Percentiles rank a stretch among this genome's conserved stretches.
These are phyloP conservation scores for Acorus calamus DNA, from an alignment of 106 monocot genomes.

Conservation along the genomic window DNA sequence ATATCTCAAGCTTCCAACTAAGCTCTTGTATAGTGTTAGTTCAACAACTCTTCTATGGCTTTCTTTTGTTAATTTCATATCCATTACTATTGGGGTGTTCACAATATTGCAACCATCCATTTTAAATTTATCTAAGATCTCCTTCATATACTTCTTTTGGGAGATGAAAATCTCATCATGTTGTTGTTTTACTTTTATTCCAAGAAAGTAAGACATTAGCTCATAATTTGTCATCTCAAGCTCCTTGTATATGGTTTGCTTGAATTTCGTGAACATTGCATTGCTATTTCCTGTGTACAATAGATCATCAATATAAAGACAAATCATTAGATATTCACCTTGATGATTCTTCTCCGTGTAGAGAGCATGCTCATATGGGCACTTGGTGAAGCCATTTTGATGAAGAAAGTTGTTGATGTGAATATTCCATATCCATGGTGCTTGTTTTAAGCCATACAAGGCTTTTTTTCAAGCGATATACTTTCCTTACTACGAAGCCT, in stretches of 20 bases:
- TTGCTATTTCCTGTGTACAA: constrained; percentile 1
- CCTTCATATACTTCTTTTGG: constrained; percentile 6
- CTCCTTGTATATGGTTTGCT: constrained; percentile 4
- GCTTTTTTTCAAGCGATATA: too few species aligned
- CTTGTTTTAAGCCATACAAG: too few species aligned
- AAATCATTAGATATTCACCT: constrained; percentile 1
- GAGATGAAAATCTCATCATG: constrained; percentile 4
- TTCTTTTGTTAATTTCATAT: too few species aligned
- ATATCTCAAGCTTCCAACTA: constrained; percentile 4
- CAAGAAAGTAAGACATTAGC: constrained; percentile 9
- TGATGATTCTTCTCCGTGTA: background rate
- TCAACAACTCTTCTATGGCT: background rate
- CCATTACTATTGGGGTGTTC: background rate
- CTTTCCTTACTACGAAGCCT: too few species aligned
- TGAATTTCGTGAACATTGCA: background rate
- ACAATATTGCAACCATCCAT: background rate
- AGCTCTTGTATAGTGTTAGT: background rate
- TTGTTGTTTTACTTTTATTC: constrained; percentile 9
- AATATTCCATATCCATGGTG: too few species aligned
- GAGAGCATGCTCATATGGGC: constrained; percentile 1
- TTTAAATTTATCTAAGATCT: constrained; percentile 5
- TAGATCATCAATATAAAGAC: constrained; percentile 2
- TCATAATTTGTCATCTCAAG: constrained; percentile 9
- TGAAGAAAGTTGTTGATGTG: too few species aligned
- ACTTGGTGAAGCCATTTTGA: too few species aligned